Conservation (phyloP, 2,329 filamentous ascomycete genomes). For the Alternaria metachromatica region DNA sequence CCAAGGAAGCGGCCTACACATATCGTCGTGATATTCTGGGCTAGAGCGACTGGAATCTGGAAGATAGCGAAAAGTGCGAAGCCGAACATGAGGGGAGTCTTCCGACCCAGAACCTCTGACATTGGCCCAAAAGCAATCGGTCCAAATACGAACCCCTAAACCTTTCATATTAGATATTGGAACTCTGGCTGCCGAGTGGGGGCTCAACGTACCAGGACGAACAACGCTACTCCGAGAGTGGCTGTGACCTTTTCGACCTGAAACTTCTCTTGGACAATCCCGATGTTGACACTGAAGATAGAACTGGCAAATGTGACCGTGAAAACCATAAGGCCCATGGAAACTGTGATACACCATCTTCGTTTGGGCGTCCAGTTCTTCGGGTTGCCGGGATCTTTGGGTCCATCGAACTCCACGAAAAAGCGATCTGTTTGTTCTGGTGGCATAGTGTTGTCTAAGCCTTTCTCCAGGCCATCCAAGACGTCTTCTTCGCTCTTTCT, state of each 20-base stretch:
- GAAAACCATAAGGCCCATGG: conserved; percentile 58
- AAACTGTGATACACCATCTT: conserved; percentile 71
- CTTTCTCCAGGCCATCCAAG: conserved; percentile 16
- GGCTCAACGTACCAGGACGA: conserved; percentile 47
- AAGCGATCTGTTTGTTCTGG: conserved; percentile 25
- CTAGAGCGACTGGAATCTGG: conserved; percentile 48
- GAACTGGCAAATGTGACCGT: conserved; percentile 58
- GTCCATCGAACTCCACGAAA: conserved; percentile 75
- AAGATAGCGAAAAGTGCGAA: conserved; percentile 50
- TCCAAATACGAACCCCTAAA: conserved; percentile 59
- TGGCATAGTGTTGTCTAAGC: background rate
- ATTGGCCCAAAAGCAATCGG: conserved; percentile 56
- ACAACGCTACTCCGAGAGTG: conserved; percentile 58
- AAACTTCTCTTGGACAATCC: conserved; percentile 59
- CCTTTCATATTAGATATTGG: background rate
- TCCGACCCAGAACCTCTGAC: conserved; percentile 59
- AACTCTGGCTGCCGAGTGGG: background rate
- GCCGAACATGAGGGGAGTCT: conserved; percentile 39
- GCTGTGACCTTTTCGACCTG: conserved; percentile 54
- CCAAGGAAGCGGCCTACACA: conserved; percentile 60
- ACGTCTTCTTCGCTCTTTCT: conserved; percentile 13
- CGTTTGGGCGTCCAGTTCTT: conserved; percentile 73
- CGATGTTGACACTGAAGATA: conserved; percentile 66
- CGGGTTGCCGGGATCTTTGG: conserved; percentile 72
- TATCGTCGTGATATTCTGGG: conserved; percentile 59